These are phyloP conservation scores for Casuarina glauca DNA, from an alignment of 306 rosid species.

Conservation along the genomic window DNA sequence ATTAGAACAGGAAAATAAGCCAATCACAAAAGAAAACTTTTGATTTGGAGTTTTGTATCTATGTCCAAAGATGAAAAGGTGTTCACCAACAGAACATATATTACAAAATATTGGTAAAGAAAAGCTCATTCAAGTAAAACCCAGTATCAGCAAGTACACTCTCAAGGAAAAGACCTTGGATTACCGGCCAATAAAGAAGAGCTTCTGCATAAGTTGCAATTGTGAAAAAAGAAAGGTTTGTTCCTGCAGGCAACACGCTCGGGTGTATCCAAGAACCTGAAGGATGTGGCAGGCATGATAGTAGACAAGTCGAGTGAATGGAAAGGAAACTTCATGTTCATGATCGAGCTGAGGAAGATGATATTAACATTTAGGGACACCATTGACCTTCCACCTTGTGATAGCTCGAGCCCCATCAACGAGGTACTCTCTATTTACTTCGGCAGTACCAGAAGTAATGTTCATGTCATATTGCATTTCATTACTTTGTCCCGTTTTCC, in stretches of 20 bases:
- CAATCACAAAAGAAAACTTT: no score
- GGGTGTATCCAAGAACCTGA: conserved; percentile 5
- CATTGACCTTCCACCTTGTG: conserved; percentile 39
- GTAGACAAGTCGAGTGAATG: conserved; percentile 15
- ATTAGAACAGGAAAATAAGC: no score
- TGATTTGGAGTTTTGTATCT: no score
- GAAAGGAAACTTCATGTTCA: conserved; percentile 11
- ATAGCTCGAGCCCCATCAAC: conserved; percentile 26
- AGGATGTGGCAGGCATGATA: background rate
- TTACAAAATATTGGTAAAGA: no score
- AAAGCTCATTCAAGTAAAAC: no score
- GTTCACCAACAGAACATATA: no score
- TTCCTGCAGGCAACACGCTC: conserved; percentile 16
- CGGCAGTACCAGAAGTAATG: no score
- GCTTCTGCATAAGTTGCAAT: background rate
- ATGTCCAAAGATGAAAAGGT: no score
- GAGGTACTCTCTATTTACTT: conserved; percentile 16
- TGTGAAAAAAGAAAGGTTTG: background rate
- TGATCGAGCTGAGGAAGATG: conserved; percentile 34
- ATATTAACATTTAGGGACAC: conserved; percentile 32
- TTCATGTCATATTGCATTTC: conserved; percentile 7
- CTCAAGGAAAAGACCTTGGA: no score
- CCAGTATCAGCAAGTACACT: no score
- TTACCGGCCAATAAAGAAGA: background rate
- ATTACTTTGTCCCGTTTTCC: background rate